Base-by-base conservation (phyloP, 192 early-diverging fungal species). In the Umbelopsis sp. region DNA sequence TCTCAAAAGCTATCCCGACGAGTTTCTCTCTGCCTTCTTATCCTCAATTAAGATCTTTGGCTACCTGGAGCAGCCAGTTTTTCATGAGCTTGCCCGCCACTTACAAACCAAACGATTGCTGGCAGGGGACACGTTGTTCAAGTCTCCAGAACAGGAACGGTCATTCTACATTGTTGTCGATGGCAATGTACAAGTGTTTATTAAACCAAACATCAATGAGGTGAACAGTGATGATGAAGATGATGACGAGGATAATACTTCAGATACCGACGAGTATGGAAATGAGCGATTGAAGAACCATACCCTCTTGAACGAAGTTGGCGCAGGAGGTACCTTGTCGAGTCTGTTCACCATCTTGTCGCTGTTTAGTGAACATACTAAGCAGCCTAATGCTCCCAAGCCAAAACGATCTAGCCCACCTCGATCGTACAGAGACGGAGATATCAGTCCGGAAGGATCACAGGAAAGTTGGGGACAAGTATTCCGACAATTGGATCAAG, bases 131-230 rank as follows among this genome's bases (percentile, higher is more conserved):
- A 89, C 88, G 35, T 85, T 94, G 75, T 88, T 91, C 72, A 76
- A 81, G 45, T 77, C 76, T 46, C 83, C 84, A 0, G 92, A 93
- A 27, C 86, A 90, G 58, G 91, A 93, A 70, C 81, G 84, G 21
- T 93, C 89, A 49, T 99, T 99, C 72, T 97, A 93, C 77, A 91
- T 98, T 53, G 97, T 99, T 3, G 92, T 98, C 20, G 97, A 99
- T 64, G 97, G 97, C 30, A 83, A 87, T 69, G 91, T 99, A 49
- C 93, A 97, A 77, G 92, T 98, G 11, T 98, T 86, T 82, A 86
- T 97, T 33, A 89, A 91, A 66, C 80, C 77, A 23, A 75, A 84
- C 71, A 8, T 47, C 46, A 41, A 68, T 27, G 48, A 55, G 4
- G 9, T 20, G 0, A 77, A 74, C 37, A 71, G 48, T 30, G 75